These are phyloP conservation scores for Labyrinthula sp. DNA, from an alignment of 352 stramenopile genomes.

Conservation along the genomic window DNA sequence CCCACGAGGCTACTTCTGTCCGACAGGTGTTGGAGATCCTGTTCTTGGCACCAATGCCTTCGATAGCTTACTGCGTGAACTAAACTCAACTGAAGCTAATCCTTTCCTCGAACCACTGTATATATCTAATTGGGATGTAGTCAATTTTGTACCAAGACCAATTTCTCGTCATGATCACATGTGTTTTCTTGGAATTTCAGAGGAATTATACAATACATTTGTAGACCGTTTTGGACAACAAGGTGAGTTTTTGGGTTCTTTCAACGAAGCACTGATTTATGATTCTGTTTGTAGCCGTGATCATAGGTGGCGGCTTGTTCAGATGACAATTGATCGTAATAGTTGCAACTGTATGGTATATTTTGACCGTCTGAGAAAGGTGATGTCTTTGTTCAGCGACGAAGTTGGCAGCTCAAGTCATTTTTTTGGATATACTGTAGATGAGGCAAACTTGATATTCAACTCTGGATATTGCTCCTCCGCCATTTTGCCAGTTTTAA, in stretches of 20 bases:
- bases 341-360: conserved; percentile 71
- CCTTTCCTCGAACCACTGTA: conserved; percentile 48
- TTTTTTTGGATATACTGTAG: no score
- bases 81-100: conserved; percentile 45
- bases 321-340: conserved; percentile 54
- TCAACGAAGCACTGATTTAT: no score
- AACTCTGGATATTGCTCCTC: no score
- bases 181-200: conserved; percentile 64
- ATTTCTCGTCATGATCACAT: conserved; percentile 64
- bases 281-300: conserved; percentile 63
- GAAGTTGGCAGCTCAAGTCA: no score
- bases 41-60: conserved; percentile 58
- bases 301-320: conserved; percentile 70
- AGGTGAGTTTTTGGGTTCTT: no score
- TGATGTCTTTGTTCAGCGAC: no score
- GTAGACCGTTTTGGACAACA: no score
- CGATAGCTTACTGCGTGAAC: conserved; percentile 54
- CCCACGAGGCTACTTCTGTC: conserved; percentile 74
- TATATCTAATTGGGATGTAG: conserved; percentile 57
- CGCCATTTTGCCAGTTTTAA: no score
- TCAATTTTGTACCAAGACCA: conserved; percentile 45
- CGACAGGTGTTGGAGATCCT: conserved; percentile 65
- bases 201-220: conserved; percentile 39
- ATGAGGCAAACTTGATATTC: no score
- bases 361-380: conserved; percentile 53